A percentile compares a stretch with the other conserved stretches of the same genome.
Evolutionary conservation across 2,329 filamentous ascomycete genomes (phyloP).

Genomic region (Bipolaris oryzae): DNA sequence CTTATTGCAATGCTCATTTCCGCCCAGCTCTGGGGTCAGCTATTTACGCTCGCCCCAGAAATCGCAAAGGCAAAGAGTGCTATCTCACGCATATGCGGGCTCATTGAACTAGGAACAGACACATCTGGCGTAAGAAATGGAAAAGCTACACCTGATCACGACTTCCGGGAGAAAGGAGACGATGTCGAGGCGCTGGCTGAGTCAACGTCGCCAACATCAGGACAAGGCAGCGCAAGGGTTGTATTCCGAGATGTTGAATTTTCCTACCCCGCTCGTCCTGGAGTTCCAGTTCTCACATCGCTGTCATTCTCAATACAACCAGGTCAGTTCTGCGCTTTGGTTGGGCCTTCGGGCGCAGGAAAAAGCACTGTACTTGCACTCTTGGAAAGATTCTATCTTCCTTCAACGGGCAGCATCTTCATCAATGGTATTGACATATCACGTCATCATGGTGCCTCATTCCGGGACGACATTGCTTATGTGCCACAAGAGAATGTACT

Average conservation of each 20-base stretch:
- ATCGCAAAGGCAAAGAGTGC: conserved; percentile 70
- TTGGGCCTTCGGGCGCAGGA: conserved; percentile 69
- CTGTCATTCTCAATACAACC: conserved; percentile 63
- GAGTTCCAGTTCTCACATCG: conserved; percentile 62
- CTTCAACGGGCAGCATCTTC: conserved; percentile 56
- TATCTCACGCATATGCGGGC: conserved; percentile 78
- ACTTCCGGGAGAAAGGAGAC: conserved; percentile 67
- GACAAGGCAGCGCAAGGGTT: conserved; percentile 59
- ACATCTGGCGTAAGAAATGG: conserved; percentile 64
- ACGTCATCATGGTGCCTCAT: conserved; percentile 45
- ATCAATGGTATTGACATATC: conserved; percentile 60
- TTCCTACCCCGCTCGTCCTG: conserved; percentile 67
- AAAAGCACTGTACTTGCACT: conserved; percentile 68
- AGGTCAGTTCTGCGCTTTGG: conserved; percentile 67
- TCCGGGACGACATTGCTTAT: conserved; percentile 54
- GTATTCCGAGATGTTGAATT: conserved; percentile 67
- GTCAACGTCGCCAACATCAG: conserved; percentile 67
- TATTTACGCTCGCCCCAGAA: conserved; percentile 77
- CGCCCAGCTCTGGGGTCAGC: conserved; percentile 74
- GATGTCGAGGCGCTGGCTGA: conserved; percentile 44
- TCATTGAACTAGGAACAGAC: conserved; percentile 48
- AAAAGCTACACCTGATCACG: conserved; percentile 83
- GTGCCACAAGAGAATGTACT: conserved; percentile 57
- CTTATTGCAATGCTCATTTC: conserved; percentile 73
- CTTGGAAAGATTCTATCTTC: conserved; percentile 61